Conservation (phyloP, 1,284 basidiomycete species). For the Trichosporon sp. region DNA sequence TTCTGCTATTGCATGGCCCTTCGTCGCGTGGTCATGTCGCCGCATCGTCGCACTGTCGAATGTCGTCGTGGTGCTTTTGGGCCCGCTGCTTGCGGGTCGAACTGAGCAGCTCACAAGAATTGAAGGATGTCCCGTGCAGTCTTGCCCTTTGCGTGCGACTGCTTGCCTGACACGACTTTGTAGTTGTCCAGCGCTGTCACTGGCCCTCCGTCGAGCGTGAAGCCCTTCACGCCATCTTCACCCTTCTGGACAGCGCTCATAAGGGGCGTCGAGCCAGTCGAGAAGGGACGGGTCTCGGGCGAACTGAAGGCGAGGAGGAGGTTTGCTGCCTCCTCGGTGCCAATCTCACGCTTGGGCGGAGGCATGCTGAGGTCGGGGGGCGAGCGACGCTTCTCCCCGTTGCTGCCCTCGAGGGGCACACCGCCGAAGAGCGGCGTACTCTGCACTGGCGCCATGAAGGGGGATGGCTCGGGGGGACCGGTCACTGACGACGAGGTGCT, state of each 20-base stretch:
- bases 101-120: conserved; percentile 25
- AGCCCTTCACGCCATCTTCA: conserved; percentile 1
- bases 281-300: conserved; percentile 35
- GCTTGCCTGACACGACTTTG: neutral
- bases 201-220: conserved; percentile 25
- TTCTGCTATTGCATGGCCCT: too few species aligned
- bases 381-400: conserved; percentile 11
- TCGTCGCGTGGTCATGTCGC: too few species aligned
- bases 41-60: too few species aligned
- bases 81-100: neutral
- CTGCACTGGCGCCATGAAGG: conserved; percentile 41
- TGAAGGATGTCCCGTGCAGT: conserved; percentile 41
- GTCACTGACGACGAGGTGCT: conserved; percentile 9
- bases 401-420: conserved; percentile 22
- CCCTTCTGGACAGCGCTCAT: conserved; percentile 16
- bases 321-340: conserved; percentile 41
- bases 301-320: conserved; percentile 40
- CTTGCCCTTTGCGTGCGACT: conserved; percentile 25
- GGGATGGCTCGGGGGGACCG: conserved; percentile 33
- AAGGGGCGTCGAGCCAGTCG: conserved; percentile 21
- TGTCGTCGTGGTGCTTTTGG: too few species aligned
- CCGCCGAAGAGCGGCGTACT: conserved; percentile 39
- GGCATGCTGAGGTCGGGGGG: conserved; percentile 17
- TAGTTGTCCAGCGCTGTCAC: neutral
- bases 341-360: conserved; percentile 20